Conservation (phyloP, 2,329 filamentous ascomycete species). For the Cyphellophora europaea region DNA sequence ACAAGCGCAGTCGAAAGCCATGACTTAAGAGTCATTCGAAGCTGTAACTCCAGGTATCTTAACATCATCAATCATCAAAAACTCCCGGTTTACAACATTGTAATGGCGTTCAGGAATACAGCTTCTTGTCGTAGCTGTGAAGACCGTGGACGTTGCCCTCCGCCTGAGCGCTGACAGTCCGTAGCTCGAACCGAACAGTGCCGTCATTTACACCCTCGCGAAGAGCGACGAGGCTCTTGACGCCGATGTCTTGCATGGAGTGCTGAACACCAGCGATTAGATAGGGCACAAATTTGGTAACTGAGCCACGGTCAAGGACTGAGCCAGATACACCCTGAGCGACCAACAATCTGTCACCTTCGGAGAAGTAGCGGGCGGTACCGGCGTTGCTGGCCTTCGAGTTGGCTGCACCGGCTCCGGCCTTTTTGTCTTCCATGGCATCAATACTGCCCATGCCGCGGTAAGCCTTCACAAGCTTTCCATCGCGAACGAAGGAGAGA, state of each 20-base stretch:
- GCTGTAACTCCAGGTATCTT: no score
- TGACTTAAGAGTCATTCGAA: no score
- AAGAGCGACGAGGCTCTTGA: conserved; percentile 67
- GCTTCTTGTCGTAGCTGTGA: conserved; percentile 99
- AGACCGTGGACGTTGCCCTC: conserved; percentile 95
- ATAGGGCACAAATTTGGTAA: conserved; percentile 94
- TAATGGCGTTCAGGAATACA: conserved; percentile 80
- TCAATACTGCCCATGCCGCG: conserved; percentile 98
- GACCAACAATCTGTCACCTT: conserved; percentile 88
- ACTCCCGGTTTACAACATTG: no score
- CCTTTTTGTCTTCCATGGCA: conserved; percentile 99
- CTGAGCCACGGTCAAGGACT: conserved; percentile 52
- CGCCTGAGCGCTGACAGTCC: conserved; percentile 87
- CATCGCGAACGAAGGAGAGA: conserved; percentile 91
- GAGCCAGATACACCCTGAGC: conserved; percentile 89
- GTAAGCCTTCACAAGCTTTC: conserved; percentile 98
- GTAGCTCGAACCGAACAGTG: conserved; percentile 80
- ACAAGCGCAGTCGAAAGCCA: no score
- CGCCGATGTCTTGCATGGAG: conserved; percentile 90
- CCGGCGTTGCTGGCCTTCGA: conserved; percentile 73
- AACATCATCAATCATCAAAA: no score
- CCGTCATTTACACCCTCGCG: conserved; percentile 66
- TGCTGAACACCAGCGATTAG: conserved; percentile 93
- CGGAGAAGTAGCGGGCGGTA: conserved; percentile 96
- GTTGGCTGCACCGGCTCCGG: conserved; percentile 61